These are phyloP conservation scores for Candida golubevii DNA, from an alignment of 805 yeast species.

Conservation along the genomic window DNA sequence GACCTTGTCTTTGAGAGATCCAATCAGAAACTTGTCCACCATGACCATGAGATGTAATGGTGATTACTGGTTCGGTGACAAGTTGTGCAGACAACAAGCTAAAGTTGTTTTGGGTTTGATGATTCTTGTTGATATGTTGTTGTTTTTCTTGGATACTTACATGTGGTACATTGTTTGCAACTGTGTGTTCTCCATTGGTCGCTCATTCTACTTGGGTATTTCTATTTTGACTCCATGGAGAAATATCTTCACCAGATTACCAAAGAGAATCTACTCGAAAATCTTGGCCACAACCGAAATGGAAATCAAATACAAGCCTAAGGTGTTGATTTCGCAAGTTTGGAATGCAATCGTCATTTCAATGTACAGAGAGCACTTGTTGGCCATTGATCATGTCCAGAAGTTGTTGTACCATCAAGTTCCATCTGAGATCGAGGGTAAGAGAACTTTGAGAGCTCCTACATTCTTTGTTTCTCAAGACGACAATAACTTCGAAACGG, in stretches of 20 bases:
- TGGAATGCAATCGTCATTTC: constrained; percentile 99
- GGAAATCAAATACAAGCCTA: constrained; percentile 98
- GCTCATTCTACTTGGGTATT: constrained; percentile 98
- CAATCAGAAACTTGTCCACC: constrained; percentile 82
- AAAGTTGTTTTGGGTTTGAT: constrained; percentile 87
- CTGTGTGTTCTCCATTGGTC: constrained; percentile 93
- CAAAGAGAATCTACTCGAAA: constrained; percentile 98
- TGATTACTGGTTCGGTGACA: constrained; percentile 81
- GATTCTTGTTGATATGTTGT: constrained; percentile 85
- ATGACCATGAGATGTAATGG: constrained; percentile 93
- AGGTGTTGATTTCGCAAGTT: constrained; percentile 95
- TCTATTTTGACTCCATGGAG: constrained; percentile 99
- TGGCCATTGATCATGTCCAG: constrained; percentile 98
- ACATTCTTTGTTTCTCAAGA: constrained; percentile 98
- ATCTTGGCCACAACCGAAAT: constrained; percentile 96
- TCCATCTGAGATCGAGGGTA: constrained; percentile 96
- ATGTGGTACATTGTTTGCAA: constrained; percentile 97
- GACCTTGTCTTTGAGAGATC: constrained; percentile 77
- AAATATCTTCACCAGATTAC: constrained; percentile 94
- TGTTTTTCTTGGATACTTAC: constrained; percentile 98
- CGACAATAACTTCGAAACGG: constrained; percentile 90
- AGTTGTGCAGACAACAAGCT: constrained; percentile 80
- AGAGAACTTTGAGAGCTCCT: constrained; percentile 97
- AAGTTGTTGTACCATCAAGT: constrained; percentile 96
- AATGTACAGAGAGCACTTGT: constrained; percentile 98